These are phyloP conservation scores for Mortierella sp. DNA, from an alignment of 371 early-diverging fungal genomes.

Conservation along the genomic window DNA sequence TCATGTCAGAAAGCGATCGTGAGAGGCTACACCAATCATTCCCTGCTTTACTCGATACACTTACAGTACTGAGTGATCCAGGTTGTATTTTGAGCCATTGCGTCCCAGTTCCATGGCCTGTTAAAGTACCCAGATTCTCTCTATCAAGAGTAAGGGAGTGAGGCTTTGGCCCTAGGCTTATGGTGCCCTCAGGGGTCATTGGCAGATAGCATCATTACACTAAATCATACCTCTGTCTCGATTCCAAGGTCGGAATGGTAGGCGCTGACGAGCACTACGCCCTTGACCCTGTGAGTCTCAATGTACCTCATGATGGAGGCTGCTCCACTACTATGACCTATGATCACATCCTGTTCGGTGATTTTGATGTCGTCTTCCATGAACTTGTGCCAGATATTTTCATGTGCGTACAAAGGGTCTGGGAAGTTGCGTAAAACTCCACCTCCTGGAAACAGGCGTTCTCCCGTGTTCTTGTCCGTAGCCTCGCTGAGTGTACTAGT, in stretches of 20 bases:
- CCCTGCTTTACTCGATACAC: background rate
- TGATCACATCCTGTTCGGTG: conserved; percentile 42
- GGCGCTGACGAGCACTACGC: conserved; percentile 54
- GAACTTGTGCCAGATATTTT: conserved; percentile 46
- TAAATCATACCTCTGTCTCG: conserved; percentile 36
- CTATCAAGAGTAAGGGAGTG: too few relatives aligned
- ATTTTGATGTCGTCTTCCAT: conserved; percentile 50
- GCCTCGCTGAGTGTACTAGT: conserved; percentile 27
- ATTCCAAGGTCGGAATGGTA: conserved; percentile 53
- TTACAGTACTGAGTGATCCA: conserved; percentile 55
- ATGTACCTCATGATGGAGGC: conserved; percentile 43
- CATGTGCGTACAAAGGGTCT: conserved; percentile 44
- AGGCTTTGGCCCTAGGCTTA: too few relatives aligned
- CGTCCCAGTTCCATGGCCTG: conserved; percentile 55
- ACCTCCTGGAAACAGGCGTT: conserved; percentile 41
- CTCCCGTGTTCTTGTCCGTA: conserved; percentile 14
- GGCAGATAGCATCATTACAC: too few relatives aligned
- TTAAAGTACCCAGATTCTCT: conserved; percentile 53
- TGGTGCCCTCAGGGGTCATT: too few relatives aligned
- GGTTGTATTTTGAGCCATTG: conserved; percentile 37
- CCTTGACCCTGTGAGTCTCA: conserved; percentile 42
- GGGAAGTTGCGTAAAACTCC: conserved; percentile 46
- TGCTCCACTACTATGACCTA: conserved; percentile 53
- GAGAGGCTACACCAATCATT: background rate
- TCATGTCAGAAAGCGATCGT: background rate